phyloP scores from a whole-genome alignment of 176 grass and related monocot species.

The Cenchrus americanus region DNA sequence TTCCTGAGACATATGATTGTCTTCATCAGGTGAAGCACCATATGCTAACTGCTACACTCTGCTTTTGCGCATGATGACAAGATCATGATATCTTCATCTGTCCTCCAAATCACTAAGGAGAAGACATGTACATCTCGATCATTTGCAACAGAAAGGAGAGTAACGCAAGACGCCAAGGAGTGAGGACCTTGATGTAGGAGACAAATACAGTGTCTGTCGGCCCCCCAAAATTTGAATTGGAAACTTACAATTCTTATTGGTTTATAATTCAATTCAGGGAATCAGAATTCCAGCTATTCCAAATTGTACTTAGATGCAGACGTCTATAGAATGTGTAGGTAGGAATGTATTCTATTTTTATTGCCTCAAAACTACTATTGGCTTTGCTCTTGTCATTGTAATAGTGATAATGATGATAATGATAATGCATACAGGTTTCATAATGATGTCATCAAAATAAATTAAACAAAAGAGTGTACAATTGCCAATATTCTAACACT shows the following conservation, averaged over 20 bases:
- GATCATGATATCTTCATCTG: background rate
- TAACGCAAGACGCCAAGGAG: slow-evolving; percentile 3
- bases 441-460: background rate
- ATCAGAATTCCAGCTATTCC: slow-evolving; percentile 20
- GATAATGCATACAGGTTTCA: background rate
- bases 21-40: slow-evolving; percentile 33
- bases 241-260: slow-evolving; percentile 22
- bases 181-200: background rate
- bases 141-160: slow-evolving; percentile 15
- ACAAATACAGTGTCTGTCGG: background rate
- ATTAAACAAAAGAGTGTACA: background rate
- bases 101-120: slow-evolving; percentile 20
- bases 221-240: slow-evolving; percentile 2
- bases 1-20: background rate
- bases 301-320: slow-evolving; percentile 29
- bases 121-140: background rate
- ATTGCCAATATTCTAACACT: background rate
- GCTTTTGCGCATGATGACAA: slow-evolving; percentile 11
- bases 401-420: background rate
- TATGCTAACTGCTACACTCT: background rate
- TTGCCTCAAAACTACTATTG: background rate
- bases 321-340: slow-evolving; percentile 25
- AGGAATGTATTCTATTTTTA: slow-evolving; percentile 14
- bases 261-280: background rate
- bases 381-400: background rate